Percentiles rank a stretch among this genome's conserved stretches.
Conservation (phyloP, 768 basidiomycete species). For the Termitomyces sp. region DNA sequence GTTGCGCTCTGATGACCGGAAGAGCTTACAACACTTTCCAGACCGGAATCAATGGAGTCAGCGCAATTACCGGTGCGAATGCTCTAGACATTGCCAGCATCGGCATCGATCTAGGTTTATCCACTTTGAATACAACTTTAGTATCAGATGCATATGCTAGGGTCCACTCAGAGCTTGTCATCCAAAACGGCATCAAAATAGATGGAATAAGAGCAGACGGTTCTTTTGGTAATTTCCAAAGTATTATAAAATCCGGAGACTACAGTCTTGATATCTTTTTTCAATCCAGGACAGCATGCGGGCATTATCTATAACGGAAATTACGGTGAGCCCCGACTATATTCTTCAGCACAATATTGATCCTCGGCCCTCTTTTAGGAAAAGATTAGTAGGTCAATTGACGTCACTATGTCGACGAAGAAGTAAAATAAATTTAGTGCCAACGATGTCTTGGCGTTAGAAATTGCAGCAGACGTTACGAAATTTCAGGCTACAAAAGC, state of each 20-base stretch:
- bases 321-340: slow-evolving; percentile 37
- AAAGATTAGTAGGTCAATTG: slow-evolving; percentile 34
- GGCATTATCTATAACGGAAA: slow-evolving; percentile 72
- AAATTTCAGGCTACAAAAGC: slow-evolving; percentile 40
- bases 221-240: slow-evolving; percentile 32
- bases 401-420: neutral
- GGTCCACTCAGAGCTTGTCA: slow-evolving; percentile 46
- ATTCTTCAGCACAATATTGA: neutral
- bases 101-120: slow-evolving; percentile 45
- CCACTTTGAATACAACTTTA: slow-evolving; percentile 35
- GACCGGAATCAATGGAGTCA: slow-evolving; percentile 29
- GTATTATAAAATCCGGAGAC: neutral
- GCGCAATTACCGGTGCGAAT: slow-evolving; percentile 59
- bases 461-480: slow-evolving; percentile 55
- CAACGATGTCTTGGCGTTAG: slow-evolving; percentile 60
- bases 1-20: slow-evolving; percentile 44
- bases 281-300: slow-evolving; percentile 42
- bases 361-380: slow-evolving; percentile 17
- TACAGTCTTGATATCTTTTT: neutral
- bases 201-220: slow-evolving; percentile 61
- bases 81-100: slow-evolving; percentile 59
- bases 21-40: slow-evolving; percentile 38
- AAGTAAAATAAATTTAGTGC: slow-evolving; percentile 26
- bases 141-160: slow-evolving; percentile 43
- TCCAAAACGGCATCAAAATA: slow-evolving; percentile 38